Percentiles rank a stretch among this genome's conserved stretches.
phyloP scores from a whole-genome alignment of 1,284 basidiomycete species.

The Naganishia liquefaciens region DNA sequence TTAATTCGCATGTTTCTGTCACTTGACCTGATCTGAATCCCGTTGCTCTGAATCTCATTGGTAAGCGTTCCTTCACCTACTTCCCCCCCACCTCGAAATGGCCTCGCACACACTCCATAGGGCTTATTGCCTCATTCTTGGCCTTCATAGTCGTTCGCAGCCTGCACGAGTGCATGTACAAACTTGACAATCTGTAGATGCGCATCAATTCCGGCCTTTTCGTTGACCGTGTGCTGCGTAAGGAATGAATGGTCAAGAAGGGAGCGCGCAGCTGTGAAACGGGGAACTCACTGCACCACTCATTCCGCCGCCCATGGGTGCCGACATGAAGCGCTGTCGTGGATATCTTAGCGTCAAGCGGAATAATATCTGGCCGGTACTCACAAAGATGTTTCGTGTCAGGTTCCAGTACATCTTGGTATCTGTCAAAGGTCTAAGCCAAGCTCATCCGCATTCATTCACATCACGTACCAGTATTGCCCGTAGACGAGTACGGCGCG shows the following conservation, averaged over 20 bases:
- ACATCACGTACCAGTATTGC: slow-evolving; percentile 17
- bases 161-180: slow-evolving; percentile 52
- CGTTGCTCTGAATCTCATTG: too few relatives aligned
- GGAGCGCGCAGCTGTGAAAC: neutral
- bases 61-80: too few relatives aligned
- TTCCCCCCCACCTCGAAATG: too few relatives aligned
- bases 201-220: slow-evolving; percentile 43
- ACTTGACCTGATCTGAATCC: too few relatives aligned
- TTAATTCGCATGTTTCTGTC: too few relatives aligned
- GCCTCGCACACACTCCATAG: too few relatives aligned
- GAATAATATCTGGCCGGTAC: neutral
- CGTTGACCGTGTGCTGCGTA: slow-evolving; percentile 51
- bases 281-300: slow-evolving; percentile 39
- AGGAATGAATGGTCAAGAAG: neutral
- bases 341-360: neutral
- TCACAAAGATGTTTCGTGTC: slow-evolving; percentile 46
- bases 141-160: slow-evolving; percentile 48
- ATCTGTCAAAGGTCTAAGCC: slow-evolving; percentile 40
- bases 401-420: slow-evolving; percentile 54
- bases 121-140: slow-evolving; percentile 39
- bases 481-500: slow-evolving; percentile 45
- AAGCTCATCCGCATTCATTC: slow-evolving; percentile 6
- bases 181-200: slow-evolving; percentile 47
- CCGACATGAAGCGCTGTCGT: slow-evolving; percentile 44
- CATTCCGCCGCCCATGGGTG: slow-evolving; percentile 24